Evolutionary conservation across 2,329 filamentous ascomycete genomes (phyloP).

Genomic region (Pseudogymnoascus sp.): DNA sequence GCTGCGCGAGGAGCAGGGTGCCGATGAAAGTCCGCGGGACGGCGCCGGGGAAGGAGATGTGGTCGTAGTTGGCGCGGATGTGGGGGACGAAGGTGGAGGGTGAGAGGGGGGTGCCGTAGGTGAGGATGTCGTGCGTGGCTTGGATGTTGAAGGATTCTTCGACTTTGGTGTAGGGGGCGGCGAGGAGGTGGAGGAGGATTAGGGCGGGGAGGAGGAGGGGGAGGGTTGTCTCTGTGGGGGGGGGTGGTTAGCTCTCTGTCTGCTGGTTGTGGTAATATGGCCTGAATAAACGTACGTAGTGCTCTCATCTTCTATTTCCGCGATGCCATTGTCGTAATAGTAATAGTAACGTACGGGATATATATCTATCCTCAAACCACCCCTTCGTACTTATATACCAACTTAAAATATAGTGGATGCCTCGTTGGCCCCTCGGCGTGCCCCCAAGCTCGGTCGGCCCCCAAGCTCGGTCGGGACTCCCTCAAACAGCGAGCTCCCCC

Average conservation of each 20-base stretch:
- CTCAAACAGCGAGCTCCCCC: background rate
- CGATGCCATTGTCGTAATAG: background rate
- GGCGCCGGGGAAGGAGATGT: constrained; percentile 81
- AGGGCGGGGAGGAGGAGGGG: constrained; percentile 51
- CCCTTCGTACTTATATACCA: background rate
- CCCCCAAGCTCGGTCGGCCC: background rate
- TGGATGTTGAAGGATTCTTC: constrained; percentile 98
- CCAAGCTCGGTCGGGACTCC: background rate
- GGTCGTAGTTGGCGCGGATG: constrained; percentile 67
- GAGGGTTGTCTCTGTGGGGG: background rate
- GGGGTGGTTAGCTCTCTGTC: background rate
- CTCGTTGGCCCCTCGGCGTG: background rate
- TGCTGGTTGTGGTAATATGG: background rate
- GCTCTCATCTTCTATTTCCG: constrained; percentile 18
- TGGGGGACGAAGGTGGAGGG: constrained; percentile 25
- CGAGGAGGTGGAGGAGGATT: constrained; percentile 60
- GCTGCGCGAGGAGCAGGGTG: constrained; percentile 63
- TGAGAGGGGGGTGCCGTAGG: constrained; percentile 60
- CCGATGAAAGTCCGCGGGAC: constrained; percentile 90
- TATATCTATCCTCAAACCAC: background rate
- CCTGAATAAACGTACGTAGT: constrained; percentile 15
- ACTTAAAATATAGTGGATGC: background rate
- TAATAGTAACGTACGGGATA: background rate
- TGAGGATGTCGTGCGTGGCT: constrained; percentile 80
- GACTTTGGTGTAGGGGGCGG: constrained; percentile 89